Base-by-base conservation (phyloP, 2,329 filamentous ascomycete species). In the Magnaporthiopsis incrustans region DNA sequence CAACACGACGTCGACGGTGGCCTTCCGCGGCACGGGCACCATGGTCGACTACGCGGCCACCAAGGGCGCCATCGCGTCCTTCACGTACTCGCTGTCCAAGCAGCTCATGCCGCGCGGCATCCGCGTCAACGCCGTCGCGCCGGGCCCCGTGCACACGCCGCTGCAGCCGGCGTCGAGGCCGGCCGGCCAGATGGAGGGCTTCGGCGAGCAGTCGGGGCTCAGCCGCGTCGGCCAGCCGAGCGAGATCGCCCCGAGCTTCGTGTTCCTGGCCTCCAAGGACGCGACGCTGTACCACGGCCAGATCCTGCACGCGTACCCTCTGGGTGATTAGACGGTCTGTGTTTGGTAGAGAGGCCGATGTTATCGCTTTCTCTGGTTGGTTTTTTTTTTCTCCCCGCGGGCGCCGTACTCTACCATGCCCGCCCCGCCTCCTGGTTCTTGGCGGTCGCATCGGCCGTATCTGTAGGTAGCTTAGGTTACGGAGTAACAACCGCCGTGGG, bases 1-100 rank as follows among this genome's bases (percentile, higher is more conserved):
- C 82, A 95, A 94, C 79, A 92, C 91, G 73, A 87, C 90, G 59
- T 92, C 89, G 38, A 88, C 95, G 73, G 94, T 94, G 73, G 89
- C 80, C 1, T 85, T 84, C 72, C 77, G 81, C 64, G 83, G 84
- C 1, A 82, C 80, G 3, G 67, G 72, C 0, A 66, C 70, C 25
- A 79, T 85, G 74, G 71, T 85, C 2, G 84, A 86, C 70, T 86
- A 86, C 67, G 76, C 80, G 3, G 74, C 82, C 1, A 85, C 82
- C 7, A 87, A 87, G 69, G 84, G 82, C 8, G 83, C 83, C 30
- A 84, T 87, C 64, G 77, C 79, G 2, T 79, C 79, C 0, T 86
- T 86, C 67, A 86, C 84, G 0, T 75, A 79, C 15, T 75, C 81
- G 6, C 72, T 86, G 53, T 77, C 82, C 0, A 77, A 81, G 66